These are phyloP conservation scores for Epicoccum nigrum DNA, from an alignment of 2,329 filamentous ascomycete genomes.

Conservation along the genomic window DNA sequence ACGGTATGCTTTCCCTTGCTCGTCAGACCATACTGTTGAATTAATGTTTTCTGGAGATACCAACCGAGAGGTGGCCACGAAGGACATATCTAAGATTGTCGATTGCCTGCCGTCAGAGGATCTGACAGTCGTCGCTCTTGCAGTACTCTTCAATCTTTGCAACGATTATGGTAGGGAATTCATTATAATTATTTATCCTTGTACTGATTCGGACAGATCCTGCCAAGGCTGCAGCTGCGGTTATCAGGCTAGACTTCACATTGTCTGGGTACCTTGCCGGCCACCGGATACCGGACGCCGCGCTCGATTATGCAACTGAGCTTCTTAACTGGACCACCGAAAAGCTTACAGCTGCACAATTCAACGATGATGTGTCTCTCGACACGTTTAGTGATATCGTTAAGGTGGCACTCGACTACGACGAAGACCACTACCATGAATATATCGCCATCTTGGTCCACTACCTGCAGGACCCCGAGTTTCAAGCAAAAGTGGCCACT, in stretches of 20 bases:
- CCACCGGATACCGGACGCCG: slow-evolving; percentile 39
- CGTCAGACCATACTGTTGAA: neutral
- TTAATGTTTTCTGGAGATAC: slow-evolving; percentile 37
- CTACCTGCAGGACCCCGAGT: slow-evolving; percentile 44
- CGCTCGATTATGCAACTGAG: slow-evolving; percentile 43
- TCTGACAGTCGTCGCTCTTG: slow-evolving; percentile 40
- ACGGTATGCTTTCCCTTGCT: slow-evolving; percentile 26
- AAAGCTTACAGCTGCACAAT: slow-evolving; percentile 42
- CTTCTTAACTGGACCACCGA: slow-evolving; percentile 45
- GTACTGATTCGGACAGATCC: slow-evolving; percentile 38
- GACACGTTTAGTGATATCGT: slow-evolving; percentile 38
- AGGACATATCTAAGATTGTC: slow-evolving; percentile 35
- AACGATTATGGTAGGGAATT: slow-evolving; percentile 46
- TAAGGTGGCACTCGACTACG: slow-evolving; percentile 33
- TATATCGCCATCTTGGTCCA: slow-evolving; percentile 42
- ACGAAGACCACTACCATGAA: slow-evolving; percentile 45
- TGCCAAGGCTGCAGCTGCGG: slow-evolving; percentile 42
- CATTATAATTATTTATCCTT: neutral
- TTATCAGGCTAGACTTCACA: slow-evolving; percentile 41
- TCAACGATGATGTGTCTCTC: slow-evolving; percentile 40
- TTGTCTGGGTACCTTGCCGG: slow-evolving; percentile 34
- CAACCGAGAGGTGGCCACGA: slow-evolving; percentile 38
- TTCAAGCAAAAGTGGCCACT: slow-evolving; percentile 42
- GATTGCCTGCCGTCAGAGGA: slow-evolving; percentile 32
- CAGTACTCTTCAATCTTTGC: slow-evolving; percentile 54